phyloP scores from a whole-genome alignment of 352 stramenopile species.

The Globisporangium ultimum region DNA sequence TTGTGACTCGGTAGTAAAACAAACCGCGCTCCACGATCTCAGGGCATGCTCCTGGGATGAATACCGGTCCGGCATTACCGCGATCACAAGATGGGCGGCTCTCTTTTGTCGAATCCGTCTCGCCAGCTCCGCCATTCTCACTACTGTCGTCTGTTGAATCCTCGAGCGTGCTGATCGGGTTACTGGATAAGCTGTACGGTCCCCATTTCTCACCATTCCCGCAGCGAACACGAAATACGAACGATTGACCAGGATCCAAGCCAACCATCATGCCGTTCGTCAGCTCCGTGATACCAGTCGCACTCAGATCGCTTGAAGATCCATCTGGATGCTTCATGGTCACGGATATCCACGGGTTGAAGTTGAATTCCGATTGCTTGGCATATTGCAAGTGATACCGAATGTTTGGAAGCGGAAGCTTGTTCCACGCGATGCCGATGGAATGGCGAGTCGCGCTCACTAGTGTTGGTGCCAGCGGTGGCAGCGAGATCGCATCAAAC shows the following conservation, averaged over 20 bases:
- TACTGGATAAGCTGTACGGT: conserved; percentile 61
- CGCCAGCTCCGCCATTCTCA: background rate
- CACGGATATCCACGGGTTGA: conserved; percentile 51
- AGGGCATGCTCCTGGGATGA: conserved; percentile 60
- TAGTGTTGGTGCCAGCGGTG: conserved; percentile 55
- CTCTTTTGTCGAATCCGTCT: background rate
- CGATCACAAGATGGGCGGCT: background rate
- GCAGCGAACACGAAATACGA: conserved; percentile 68
- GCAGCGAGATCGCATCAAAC: conserved; percentile 55
- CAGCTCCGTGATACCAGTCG: conserved; percentile 37
- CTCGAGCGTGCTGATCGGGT: conserved; percentile 51
- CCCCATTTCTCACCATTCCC: conserved; percentile 55
- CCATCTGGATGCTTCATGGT: conserved; percentile 45
- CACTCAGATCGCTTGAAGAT: conserved; percentile 28
- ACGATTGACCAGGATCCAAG: conserved; percentile 42
- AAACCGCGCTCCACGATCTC: conserved; percentile 50
- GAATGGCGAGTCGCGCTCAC: conserved; percentile 61
- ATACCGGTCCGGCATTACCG: conserved; percentile 20
- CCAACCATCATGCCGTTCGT: conserved; percentile 68
- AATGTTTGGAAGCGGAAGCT: conserved; percentile 26
- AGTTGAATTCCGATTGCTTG: conserved; percentile 53
- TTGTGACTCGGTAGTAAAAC: conserved; percentile 66
- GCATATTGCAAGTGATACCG: conserved; percentile 68
- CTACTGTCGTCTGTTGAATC: conserved; percentile 10
- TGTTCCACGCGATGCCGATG: conserved; percentile 60